Percentiles rank a stretch among this genome's conserved stretches.
Evolutionary conservation across 129 eudicot species (phyloP).

Genomic region (Erigeron canadensis): DNA sequence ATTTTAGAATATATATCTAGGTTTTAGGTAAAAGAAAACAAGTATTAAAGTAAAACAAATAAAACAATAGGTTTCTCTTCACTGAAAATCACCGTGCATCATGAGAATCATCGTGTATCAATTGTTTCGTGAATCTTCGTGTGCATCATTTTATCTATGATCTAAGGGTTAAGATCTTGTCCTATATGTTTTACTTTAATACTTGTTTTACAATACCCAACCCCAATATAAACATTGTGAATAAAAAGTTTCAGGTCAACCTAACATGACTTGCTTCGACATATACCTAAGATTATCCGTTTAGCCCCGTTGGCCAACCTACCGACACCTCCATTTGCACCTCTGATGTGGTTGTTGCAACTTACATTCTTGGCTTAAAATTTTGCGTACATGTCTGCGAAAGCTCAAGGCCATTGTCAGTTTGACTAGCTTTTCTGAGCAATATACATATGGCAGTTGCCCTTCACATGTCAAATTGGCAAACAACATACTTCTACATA

Average conservation of each 20-base stretch:
- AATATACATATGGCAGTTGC: not conserved
- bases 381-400: not conserved
- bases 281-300: not conserved
- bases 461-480: slow-evolving; percentile 7
- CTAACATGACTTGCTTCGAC: not conserved
- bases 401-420: not conserved
- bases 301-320: not conserved
- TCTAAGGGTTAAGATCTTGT: too few relatives aligned
- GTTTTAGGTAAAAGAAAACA: too few relatives aligned
- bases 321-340: not conserved
- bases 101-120: too few relatives aligned
- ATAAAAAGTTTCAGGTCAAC: not conserved
- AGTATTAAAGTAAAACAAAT: too few relatives aligned
- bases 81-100: too few relatives aligned
- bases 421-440: not conserved
- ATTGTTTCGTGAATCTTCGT: too few relatives aligned
- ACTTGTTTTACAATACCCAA: too few relatives aligned
- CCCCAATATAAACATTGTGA: not conserved
- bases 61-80: too few relatives aligned
- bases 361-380: not conserved
- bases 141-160: too few relatives aligned
- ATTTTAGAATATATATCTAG: too few relatives aligned
- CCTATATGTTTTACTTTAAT: too few relatives aligned
- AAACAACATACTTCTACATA: not conserved
- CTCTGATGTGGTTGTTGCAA: not conserved